Percentiles rank a stretch among this genome's conserved stretches.
Conservation (phyloP, 1,284 basidiomycete species). For the Caloboletus firmus region DNA sequence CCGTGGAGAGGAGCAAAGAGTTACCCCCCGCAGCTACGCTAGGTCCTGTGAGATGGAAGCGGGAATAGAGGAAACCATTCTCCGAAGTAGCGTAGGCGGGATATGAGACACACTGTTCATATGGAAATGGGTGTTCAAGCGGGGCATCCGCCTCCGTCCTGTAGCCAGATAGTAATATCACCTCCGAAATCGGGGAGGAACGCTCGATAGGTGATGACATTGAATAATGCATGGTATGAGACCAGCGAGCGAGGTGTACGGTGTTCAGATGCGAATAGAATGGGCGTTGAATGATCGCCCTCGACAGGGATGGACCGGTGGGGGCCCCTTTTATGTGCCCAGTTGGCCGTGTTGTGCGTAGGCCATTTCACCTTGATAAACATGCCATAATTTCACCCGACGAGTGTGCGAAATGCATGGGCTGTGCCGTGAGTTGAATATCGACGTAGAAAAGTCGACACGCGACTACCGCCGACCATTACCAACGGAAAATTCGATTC, state of each 20-base stretch:
- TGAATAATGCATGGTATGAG: background rate
- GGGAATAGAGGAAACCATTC: background rate
- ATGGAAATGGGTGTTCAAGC: no score
- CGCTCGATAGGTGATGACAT: no score
- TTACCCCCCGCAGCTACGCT: background rate
- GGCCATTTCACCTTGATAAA: background rate
- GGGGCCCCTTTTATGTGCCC: background rate
- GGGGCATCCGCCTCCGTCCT: background rate
- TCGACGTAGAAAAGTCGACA: background rate
- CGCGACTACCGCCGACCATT: no score
- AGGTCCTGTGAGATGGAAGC: background rate
- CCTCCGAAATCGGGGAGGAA: background rate
- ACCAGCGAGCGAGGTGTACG: background rate
- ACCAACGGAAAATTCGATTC: background rate
- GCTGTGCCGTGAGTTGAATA: background rate
- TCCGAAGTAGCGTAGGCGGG: background rate
- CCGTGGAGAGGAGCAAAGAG: background rate
- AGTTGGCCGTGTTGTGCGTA: no score
- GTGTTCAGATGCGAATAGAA: background rate
- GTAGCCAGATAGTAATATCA: background rate
- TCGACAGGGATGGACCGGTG: background rate
- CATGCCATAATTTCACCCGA: no score
- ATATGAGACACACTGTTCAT: background rate
- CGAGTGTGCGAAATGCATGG: background rate
- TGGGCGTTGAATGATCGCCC: background rate